Percentiles rank a stretch among this genome's conserved stretches.
phyloP scores from a whole-genome alignment of 2,329 filamentous ascomycete species.

The Nannizzia gypsea region DNA sequence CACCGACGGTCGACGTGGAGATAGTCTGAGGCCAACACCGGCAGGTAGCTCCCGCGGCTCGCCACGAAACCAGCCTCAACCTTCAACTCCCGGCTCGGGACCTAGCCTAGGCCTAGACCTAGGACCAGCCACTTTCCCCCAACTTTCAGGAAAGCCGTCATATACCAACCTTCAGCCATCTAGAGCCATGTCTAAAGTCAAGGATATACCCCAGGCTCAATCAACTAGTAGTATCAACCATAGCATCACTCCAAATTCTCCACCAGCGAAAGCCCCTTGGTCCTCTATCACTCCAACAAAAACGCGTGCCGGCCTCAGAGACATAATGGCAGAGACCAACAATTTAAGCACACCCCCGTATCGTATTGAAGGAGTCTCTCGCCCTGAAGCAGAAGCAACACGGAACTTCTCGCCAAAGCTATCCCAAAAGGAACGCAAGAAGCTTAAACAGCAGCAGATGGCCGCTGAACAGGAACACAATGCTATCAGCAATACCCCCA shows the following conservation, averaged over 20 bases:
- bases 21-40: background rate
- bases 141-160: background rate
- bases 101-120: background rate
- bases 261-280: constrained; percentile 38
- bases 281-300: constrained; percentile 42
- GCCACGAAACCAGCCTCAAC: background rate
- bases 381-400: constrained; percentile 30
- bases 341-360: constrained; percentile 41
- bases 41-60: background rate
- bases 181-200: background rate
- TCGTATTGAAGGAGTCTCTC: constrained; percentile 38
- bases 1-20: background rate
- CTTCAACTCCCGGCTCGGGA: background rate
- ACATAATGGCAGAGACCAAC: constrained; percentile 59
- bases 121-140: background rate
- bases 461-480: constrained; percentile 22
- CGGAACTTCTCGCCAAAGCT: constrained; percentile 46
- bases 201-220: background rate
- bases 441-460: constrained; percentile 56
- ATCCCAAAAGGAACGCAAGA: constrained; percentile 88
- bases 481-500: background rate
- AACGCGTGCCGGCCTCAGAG: constrained; percentile 59
- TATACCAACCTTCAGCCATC: background rate
- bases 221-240: constrained; percentile 16
- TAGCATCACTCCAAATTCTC: constrained; percentile 15